Base-by-base conservation (phyloP, 108 stramenopile species). In the Nitzschia sp. region DNA sequence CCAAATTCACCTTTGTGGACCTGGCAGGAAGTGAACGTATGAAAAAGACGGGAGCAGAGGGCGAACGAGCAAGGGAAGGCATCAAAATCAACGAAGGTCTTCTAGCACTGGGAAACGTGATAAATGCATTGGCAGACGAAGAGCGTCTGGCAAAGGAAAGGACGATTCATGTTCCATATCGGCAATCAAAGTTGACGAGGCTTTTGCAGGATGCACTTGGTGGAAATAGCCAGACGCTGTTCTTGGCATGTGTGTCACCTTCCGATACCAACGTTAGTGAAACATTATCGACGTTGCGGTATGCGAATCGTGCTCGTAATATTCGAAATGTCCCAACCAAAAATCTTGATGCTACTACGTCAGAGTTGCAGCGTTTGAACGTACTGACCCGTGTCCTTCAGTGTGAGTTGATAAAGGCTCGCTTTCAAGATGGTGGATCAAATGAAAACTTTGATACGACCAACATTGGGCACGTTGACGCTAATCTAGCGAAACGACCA, bases 81-180 rank as follows among this genome's bases (percentile, higher is more conserved):
- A 97, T 98, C 64, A 91, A 91, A 61, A 93, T 98, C 80, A 98
- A 98, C 70, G 90, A 96, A 72, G 97, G 98, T 0, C 91, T 99
- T 0, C 79, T 99, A 32, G 97, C 96, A 3, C 82, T 99, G 15
- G 98, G 98, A 46, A 99, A 98, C 71, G 98, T 99, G 2, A 99
- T 99, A 54, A 97, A 96, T 74, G 97, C 97, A 6, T 89, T 99
- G 32, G 97, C 92, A 0, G 96, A 97, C 70, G 95, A 97, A 29
- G 90, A 86, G 46, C 70, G 84, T 11, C 28, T 88, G 27, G 57
- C 74, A 9, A 80, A 79, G 46, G 87, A 87, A 21, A 91, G 81
- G 66, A 88, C 82, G 31, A 72, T 86, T 11, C 89, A 92, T 59
- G 94, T 95, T 19, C 94, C 94, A 2, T 95, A 92, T 58, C 79